phyloP scores from a whole-genome alignment of 176 grass and related monocot species.

The Olyra latifolia region DNA sequence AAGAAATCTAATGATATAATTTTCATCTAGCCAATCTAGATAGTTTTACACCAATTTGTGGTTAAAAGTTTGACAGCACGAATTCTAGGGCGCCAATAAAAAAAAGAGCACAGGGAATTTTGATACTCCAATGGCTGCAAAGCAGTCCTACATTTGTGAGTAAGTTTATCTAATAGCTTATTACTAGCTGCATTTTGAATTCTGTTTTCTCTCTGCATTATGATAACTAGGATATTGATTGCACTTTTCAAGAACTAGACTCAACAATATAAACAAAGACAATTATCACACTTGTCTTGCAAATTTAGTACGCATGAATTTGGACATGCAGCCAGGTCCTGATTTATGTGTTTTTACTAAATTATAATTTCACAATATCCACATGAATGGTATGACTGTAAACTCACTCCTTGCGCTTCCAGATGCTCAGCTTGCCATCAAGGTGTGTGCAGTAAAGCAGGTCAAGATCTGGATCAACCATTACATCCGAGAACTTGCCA shows the following conservation, averaged over 20 bases:
- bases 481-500: slow-evolving; percentile 77
- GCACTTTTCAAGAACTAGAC: neutral
- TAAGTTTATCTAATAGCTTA: slow-evolving; percentile 15
- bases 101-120: no score
- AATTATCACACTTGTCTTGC: neutral
- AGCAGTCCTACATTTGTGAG: neutral
- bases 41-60: no score
- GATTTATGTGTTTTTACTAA: neutral
- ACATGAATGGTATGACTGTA: neutral
- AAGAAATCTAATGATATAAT: no score
- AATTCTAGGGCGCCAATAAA: no score
- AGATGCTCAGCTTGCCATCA: slow-evolving; percentile 89
- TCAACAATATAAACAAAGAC: neutral
- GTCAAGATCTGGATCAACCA: slow-evolving; percentile 76
- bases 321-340: neutral
- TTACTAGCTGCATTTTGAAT: neutral
- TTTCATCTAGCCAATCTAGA: no score
- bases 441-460: slow-evolving; percentile 81
- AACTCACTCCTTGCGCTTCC: slow-evolving; percentile 86
- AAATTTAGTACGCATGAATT: slow-evolving; percentile 1
- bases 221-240: slow-evolving; percentile 20
- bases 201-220: neutral
- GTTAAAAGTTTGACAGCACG: no score
- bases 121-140: neutral
- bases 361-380: slow-evolving; percentile 19